Conservation (phyloP, 2,329 filamentous ascomycete genomes). For the Septoria linicola region DNA sequence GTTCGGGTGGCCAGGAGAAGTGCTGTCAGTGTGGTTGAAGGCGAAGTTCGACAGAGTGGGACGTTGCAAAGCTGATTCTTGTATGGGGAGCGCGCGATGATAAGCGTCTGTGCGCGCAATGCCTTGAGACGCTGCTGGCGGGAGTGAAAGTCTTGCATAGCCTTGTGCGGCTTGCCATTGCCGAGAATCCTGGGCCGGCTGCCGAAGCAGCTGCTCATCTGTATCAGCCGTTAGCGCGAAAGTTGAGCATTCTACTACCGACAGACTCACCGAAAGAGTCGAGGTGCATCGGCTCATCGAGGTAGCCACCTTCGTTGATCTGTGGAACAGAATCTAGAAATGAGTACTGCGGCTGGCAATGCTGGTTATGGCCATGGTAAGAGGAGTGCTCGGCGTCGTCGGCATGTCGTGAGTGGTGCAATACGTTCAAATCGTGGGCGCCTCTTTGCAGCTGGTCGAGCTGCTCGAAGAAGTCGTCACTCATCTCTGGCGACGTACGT, state of each 20-base stretch:
- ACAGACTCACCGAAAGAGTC: constrained; percentile 51
- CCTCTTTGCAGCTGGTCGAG: constrained; percentile 31
- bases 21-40: constrained; percentile 35
- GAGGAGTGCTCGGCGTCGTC: constrained; percentile 11
- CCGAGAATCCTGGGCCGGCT: constrained; percentile 36
- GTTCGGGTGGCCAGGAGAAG: constrained; percentile 27
- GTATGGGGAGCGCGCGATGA: not conserved
- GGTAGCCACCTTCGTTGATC: constrained; percentile 13
- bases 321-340: not conserved
- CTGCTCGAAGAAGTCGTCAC: constrained; percentile 31
- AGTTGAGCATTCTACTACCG: not conserved
- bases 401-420: constrained; percentile 5
- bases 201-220: constrained; percentile 41
- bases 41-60: constrained; percentile 23
- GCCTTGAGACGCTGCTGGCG: constrained; percentile 14
- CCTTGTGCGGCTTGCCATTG: constrained; percentile 39
- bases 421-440: constrained; percentile 15
- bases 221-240: constrained; percentile 16
- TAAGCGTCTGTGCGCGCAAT: not conserved
- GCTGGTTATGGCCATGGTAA: constrained; percentile 16
- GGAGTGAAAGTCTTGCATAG: constrained; percentile 41
- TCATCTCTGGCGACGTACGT: not conserved
- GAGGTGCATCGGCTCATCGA: constrained; percentile 32
- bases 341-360: not conserved
- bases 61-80: not conserved